Percentiles rank a stretch among this genome's conserved stretches.
Conservation (phyloP, 2,329 filamentous ascomycete species). For the Monilinia aucupariae region DNA sequence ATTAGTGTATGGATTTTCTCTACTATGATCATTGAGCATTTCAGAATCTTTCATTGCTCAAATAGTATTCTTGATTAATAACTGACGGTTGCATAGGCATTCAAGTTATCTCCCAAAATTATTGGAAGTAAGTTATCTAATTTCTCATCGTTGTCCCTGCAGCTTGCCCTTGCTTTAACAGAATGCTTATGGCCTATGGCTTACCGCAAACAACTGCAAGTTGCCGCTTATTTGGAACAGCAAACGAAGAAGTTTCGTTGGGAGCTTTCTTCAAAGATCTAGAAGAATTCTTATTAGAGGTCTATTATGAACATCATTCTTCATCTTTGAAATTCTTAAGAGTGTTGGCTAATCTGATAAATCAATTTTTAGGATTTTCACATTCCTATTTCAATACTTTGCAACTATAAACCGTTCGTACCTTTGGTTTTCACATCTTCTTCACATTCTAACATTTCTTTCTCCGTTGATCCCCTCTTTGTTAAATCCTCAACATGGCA, state of each 20-base stretch:
- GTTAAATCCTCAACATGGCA: slow-evolving; percentile 2
- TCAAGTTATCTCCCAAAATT: slow-evolving; percentile 2
- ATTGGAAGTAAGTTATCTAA: background rate
- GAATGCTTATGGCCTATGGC: slow-evolving; percentile 22
- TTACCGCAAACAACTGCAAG: slow-evolving; percentile 25
- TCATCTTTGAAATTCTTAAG: slow-evolving; percentile 7
- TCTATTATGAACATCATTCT: slow-evolving; percentile 1
- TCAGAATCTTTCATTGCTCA: background rate
- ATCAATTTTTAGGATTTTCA: background rate
- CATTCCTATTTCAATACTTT: background rate
- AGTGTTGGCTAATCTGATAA: slow-evolving; percentile 5
- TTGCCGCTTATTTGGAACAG: slow-evolving; percentile 25
- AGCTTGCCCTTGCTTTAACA: slow-evolving; percentile 18
- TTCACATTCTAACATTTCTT: background rate
- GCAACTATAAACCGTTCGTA: slow-evolving; percentile 17
- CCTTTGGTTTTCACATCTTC: slow-evolving; percentile 10
- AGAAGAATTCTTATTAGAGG: slow-evolving; percentile 14
- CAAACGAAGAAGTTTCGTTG: slow-evolving; percentile 25
- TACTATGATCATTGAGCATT: background rate
- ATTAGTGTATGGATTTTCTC: background rate
- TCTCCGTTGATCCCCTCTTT: background rate
- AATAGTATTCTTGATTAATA: background rate
- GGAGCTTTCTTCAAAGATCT: slow-evolving; percentile 13
- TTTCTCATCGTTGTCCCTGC: slow-evolving; percentile 8
- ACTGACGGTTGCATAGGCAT: slow-evolving; percentile 2